A percentile compares a stretch with the other conserved stretches of the same genome.
Evolutionary conservation across 345 rosid genomes (phyloP).

Genomic region (Erodium maritimum): DNA sequence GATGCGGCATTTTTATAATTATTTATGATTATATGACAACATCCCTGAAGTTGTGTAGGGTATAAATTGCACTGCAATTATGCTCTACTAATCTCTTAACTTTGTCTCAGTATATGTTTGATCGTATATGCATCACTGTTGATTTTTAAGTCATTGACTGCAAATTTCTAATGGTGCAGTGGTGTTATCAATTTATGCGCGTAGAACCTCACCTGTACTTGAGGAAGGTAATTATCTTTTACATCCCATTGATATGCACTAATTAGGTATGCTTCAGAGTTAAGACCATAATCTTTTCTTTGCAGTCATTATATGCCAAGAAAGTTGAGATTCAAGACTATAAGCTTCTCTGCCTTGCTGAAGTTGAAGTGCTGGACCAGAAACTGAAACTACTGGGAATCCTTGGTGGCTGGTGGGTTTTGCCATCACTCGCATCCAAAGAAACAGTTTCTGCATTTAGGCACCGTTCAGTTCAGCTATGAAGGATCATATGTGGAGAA

Average conservation of each 20-base stretch:
- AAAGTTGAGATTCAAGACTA: slow-evolving; percentile 49
- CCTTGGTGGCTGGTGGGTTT: slow-evolving; percentile 53
- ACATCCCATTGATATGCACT: neutral
- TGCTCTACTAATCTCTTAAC: neutral
- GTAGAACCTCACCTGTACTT: slow-evolving; percentile 17
- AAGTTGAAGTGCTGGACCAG: slow-evolving; percentile 27
- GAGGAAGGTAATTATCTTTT: slow-evolving; percentile 20
- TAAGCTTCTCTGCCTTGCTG: slow-evolving; percentile 42
- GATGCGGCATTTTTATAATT: too few species aligned
- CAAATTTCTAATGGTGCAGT: slow-evolving; percentile 21
- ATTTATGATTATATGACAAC: too few species aligned
- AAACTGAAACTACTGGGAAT: slow-evolving; percentile 31
- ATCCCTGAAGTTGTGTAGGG: neutral
- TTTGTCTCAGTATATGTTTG: neutral
- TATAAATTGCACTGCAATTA: neutral
- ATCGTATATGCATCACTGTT: neutral
- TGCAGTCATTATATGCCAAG: slow-evolving; percentile 35
- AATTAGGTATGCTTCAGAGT: slow-evolving; percentile 2
- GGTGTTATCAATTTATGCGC: slow-evolving; percentile 19
- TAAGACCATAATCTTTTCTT: neutral
- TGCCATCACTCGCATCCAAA: slow-evolving; percentile 16
- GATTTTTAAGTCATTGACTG: slow-evolving; percentile 9
- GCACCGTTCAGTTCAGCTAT: slow-evolving; percentile 5
- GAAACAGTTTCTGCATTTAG: slow-evolving; percentile 10
- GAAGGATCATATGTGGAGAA: slow-evolving; percentile 6